phyloP scores from a whole-genome alignment of 2,329 filamentous ascomycete species.

The Penicillium frequentans region DNA sequence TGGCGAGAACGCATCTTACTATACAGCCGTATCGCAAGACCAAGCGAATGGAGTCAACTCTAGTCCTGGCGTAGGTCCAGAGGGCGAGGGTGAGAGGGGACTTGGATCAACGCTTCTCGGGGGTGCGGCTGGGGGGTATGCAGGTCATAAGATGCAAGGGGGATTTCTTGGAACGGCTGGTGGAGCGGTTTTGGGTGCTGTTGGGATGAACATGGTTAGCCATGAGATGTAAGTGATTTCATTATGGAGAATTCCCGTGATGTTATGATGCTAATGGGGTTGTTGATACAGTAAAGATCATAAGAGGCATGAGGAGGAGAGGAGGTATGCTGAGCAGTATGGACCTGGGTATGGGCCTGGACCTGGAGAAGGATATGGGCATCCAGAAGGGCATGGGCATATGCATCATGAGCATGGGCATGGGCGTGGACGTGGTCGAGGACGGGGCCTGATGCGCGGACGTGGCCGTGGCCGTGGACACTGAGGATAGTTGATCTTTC shows the following conservation, averaged over 20 bases:
- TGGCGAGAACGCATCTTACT: not conserved
- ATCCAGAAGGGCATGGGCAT: too few relatives aligned
- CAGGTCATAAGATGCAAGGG: constrained; percentile 20
- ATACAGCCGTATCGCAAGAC: not conserved
- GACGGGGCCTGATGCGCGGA: not conserved
- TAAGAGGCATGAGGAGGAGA: constrained; percentile 17
- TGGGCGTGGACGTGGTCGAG: not conserved
- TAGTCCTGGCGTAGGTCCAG: constrained; percentile 12
- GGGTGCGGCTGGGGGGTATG: constrained; percentile 18
- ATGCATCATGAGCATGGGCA: too few relatives aligned
- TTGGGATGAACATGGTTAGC: constrained; percentile 19
- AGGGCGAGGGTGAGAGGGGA: constrained; percentile 20
- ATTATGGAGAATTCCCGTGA: too few relatives aligned
- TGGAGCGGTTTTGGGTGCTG: constrained; percentile 18
- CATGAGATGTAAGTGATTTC: constrained; percentile 18
- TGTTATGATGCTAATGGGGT: too few relatives aligned
- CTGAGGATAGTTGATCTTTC: too few relatives aligned
- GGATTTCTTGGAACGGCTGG: constrained; percentile 14
- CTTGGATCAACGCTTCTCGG: constrained; percentile 20
- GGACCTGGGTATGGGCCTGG: too few relatives aligned
- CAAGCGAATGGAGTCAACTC: constrained; percentile 9
- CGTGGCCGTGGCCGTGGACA: not conserved
- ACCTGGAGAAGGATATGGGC: too few relatives aligned
- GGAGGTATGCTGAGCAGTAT: not conserved
- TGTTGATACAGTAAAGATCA: constrained; percentile 9